Base-by-base conservation (phyloP, 768 basidiomycete genomes). In the Clavaria fumosa region DNA sequence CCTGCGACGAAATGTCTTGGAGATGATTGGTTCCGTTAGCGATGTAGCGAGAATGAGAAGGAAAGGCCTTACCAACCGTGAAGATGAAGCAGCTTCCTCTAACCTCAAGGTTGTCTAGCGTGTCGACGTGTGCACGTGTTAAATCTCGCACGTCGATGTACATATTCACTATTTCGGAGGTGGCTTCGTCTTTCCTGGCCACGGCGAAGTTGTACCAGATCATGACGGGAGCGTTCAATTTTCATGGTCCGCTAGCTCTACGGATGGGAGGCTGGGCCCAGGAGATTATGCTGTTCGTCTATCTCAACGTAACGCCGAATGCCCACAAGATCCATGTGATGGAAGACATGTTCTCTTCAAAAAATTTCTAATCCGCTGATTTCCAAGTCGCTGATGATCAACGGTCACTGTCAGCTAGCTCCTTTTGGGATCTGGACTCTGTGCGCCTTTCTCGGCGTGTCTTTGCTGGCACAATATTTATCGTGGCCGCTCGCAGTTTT, bases 381-480 rank as follows among this genome's bases (percentile, higher is more conserved):
- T n/a, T 14, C 22, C 18, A 35, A 2, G 5, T 21, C n/a, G 24
- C 22, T n/a, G 14, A 27, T 5, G 2, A 31, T 14, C 3, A 28
- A 20, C 5, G 17, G 7, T 19, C 20, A 17, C 14, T 20, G 14
- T 4, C 6, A 12, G 12, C 28, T 10, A 7, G 37, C 42, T 5
- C n/a, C n/a, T n/a, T n/a, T n/a, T n/a, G n/a, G n/a, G n/a, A n/a
- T n/a, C n/a, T n/a, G n/a, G n/a, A n/a, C n/a, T n/a, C n/a, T n/a
- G n/a, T n/a, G n/a, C 39, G 68, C 72, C 63, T 54, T 58, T 61
- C 54, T 85, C 82, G 0, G 78, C 75, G 2, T 79, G 57, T 2
- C 62, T 64, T 59, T 84, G 83, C 12, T 69, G 2, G 75, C 71
- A 15, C 61, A 47, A 50, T 84, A 83, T 45, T 67, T 71, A 14